Evolutionary conservation across 768 basidiomycete species (phyloP), one percentile per base, ranked within the genome.

Genomic region (Tulasnella sp.): DNA sequence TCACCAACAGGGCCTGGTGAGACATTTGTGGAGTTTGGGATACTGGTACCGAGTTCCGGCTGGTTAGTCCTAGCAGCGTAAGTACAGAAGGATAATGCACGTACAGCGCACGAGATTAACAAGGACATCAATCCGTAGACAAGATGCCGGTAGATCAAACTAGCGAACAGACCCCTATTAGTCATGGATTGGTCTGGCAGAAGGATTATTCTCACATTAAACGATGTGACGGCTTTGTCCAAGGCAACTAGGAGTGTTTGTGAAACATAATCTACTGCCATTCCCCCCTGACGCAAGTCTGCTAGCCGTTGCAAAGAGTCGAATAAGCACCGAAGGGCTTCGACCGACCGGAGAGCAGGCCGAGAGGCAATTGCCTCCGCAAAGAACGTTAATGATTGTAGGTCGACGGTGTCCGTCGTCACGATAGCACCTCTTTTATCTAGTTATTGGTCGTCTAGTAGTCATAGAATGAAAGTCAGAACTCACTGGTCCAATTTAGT

Each of bases 21-120:
- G 92, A 92, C 0, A 90, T 94, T 67, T 97, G 92, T 1, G 94
- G 93, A 65, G 93, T 96, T 45, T 81, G 81, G 2, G 92, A 84
- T 15, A 84, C 92, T 93, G 62, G 2, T 7, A 48, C n/a, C n/a
- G 41, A 21, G 11, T 42, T 17, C 29, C 5, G 22, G 22, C 8
- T 41, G 11, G 31, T 21, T 17, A 54, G 53, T 25, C 57, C n/a
- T 49, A 19, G 5, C 54, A 9, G 8, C 11, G 21, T 4, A 21
- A n/a, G 11, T 45, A 10, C 24, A 11, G 2, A 15, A 15, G 2
- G 2, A 15, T 58, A 15, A 63, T 45, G 38, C 62, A 66, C 74
- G 54, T 66, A 88, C 89, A 80, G 67, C 90, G 75, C 65, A 97
- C 85, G 38, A 93, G 76, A 61, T 93, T 89, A 11, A 96, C 85